phyloP scores from a whole-genome alignment of 1,139 yeast species.

The Debaryomycetaceae sp. region DNA sequence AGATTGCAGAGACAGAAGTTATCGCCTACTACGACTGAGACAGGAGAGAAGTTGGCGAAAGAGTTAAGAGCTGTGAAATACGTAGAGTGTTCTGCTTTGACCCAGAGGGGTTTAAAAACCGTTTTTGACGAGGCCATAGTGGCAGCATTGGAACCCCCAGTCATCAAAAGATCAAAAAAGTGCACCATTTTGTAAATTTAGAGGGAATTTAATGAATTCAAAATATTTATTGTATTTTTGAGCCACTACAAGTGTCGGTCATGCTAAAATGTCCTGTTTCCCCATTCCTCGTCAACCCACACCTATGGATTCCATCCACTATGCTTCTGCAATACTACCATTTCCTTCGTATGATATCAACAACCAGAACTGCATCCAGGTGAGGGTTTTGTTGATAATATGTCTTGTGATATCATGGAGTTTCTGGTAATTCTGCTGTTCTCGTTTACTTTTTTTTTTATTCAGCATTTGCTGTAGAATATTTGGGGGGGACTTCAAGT shows the following conservation, averaged over 20 bases:
- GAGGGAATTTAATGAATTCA: not conserved
- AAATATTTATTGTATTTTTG: not conserved
- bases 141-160: conserved; percentile 91
- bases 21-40: conserved; percentile 79
- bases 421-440: not conserved
- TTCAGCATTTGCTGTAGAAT: conserved; percentile 2
- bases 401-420: not conserved
- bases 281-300: not conserved
- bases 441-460: not conserved
- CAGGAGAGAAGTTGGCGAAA: conserved; percentile 89
- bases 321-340: not conserved
- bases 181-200: conserved; percentile 63
- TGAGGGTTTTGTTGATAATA: not conserved
- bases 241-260: not conserved
- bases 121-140: conserved; percentile 97
- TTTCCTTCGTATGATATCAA: not conserved
- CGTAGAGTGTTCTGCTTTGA: conserved; percentile 96
- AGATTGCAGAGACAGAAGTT: conserved; percentile 88
- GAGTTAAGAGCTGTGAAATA: conserved; percentile 94
- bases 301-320: not conserved
- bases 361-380: not conserved
- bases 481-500: not conserved
- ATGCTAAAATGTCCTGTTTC: not conserved
- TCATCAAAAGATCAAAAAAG: conserved; percentile 75
- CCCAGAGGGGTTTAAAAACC: conserved; percentile 92